Evolutionary conservation across 768 basidiomycete genomes (phyloP).

Genomic region (Tulasnella sp.): DNA sequence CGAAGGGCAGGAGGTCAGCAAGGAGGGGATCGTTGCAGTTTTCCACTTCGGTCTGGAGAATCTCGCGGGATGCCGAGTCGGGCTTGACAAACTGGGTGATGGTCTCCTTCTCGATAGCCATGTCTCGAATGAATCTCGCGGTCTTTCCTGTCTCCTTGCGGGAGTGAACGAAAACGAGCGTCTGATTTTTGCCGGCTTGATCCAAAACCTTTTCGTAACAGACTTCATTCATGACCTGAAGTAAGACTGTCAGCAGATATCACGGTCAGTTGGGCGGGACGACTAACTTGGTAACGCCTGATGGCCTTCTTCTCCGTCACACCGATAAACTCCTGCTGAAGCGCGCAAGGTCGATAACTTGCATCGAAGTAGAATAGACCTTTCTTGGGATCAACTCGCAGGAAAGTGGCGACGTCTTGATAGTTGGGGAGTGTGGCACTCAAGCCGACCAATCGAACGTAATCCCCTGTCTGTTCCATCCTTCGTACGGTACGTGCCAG

Average conservation of each 20-base stretch:
- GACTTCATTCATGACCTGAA: slow-evolving; percentile 85
- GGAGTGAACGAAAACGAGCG: slow-evolving; percentile 95
- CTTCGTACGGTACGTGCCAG: slow-evolving; percentile 83
- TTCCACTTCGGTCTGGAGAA: slow-evolving; percentile 76
- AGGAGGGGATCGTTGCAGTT: slow-evolving; percentile 80
- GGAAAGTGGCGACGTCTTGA: slow-evolving; percentile 94
- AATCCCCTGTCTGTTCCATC: slow-evolving; percentile 92
- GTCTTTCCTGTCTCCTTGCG: slow-evolving; percentile 97
- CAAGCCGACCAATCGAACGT: slow-evolving; percentile 89
- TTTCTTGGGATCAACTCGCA: slow-evolving; percentile 86
- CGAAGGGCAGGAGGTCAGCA: slow-evolving; percentile 88
- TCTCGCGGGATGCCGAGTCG: slow-evolving; percentile 86
- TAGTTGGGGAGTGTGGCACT: slow-evolving; percentile 99
- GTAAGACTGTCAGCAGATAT: not conserved
- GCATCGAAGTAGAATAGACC: slow-evolving; percentile 98
- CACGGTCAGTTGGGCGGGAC: not conserved
- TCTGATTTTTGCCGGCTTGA: slow-evolving; percentile 84
- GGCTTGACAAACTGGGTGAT: slow-evolving; percentile 95
- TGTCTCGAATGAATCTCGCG: slow-evolving; percentile 86
- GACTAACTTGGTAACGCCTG: slow-evolving; percentile 73
- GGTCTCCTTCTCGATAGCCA: slow-evolving; percentile 94
- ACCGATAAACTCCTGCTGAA: slow-evolving; percentile 95
- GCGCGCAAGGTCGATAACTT: slow-evolving; percentile 85
- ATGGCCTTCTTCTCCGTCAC: slow-evolving; percentile 99
- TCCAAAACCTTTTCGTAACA: slow-evolving; percentile 99